Base-by-base conservation (phyloP, 495 filamentous ascomycete genomes). In the Pseudotulostoma volvatum region DNA sequence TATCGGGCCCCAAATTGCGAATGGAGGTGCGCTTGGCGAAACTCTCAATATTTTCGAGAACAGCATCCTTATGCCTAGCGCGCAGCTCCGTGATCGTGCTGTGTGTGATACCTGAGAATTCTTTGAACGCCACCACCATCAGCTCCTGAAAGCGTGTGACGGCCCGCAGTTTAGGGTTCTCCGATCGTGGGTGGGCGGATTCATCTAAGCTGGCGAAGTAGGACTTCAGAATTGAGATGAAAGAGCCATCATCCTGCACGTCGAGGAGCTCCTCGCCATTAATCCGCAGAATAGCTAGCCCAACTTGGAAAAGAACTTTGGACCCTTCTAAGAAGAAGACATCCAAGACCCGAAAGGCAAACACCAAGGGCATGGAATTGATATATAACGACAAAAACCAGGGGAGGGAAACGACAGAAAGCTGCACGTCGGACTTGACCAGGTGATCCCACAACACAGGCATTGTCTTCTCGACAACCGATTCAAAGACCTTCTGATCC, bases 381-480 rank as follows among this genome's bases (percentile, higher is more conserved):
- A 97, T 93, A 53, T 96, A 97, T 3, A 97, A 69, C 4, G 87
- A 95, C 16, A 97, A 71, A 50, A 97, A 97, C 90, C 90, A 97
- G 13, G 90, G 90, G 7, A 97, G 68, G 19, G 88, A 95, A 5
- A 96, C 92, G 20, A 97, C 90, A 0, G 92, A 96, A n/a, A 97
- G 76, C 59, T 97, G 90, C 15, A 97, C 87, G 51, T 97, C 90
- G 36, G 77, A 85, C 55, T 88, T 93, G 38, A 79, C 75, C 11
- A 97, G 79, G 45, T 97, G 92, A 14, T 96, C 87, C 92, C 90
- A 97, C 3, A 97, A 68, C 32, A 97, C 81, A 9, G 90, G 90
- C 90, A 97, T 97, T 0, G 88, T 97, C 63, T 84, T 93, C 55
- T 97, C 92, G 13, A 97, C 90, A 0, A 96, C 64, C 1, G 84